These are phyloP conservation scores for Alternaria sp. DNA, from an alignment of 2,329 filamentous ascomycete genomes.

Conservation along the genomic window DNA sequence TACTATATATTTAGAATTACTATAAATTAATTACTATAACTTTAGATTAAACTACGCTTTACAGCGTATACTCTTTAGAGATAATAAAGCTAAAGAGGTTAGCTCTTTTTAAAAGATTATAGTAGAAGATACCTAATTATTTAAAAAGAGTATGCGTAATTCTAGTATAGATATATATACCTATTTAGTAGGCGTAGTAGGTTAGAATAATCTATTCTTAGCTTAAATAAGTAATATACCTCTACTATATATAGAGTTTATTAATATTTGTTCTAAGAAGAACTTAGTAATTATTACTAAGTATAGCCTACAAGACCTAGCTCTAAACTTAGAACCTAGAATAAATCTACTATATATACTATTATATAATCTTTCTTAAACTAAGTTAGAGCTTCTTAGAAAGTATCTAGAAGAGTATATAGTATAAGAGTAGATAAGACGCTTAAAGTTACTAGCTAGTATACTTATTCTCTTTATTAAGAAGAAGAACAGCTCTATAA, in stretches of 20 bases:
- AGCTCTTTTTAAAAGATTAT: not conserved
- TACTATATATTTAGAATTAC: not conserved
- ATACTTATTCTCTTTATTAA: not conserved
- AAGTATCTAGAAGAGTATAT: not conserved
- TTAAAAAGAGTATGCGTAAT: not conserved
- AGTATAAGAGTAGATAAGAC: not conserved
- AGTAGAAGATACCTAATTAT: not conserved
- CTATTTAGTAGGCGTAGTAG: not conserved
- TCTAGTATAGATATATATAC: not conserved
- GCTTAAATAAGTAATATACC: not conserved
- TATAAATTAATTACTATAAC: not conserved
- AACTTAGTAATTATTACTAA: not conserved
- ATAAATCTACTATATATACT: not conserved
- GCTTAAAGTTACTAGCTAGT: not conserved
- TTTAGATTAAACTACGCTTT: not conserved
- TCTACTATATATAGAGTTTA: not conserved
- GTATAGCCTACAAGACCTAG: not conserved
- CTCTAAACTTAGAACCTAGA: not conserved
- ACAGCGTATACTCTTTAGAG: not conserved
- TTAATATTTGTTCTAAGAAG: not conserved
- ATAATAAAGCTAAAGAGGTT: not conserved
- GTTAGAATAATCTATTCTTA: not conserved
- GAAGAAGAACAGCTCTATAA: not conserved
- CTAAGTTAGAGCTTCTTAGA: not conserved
- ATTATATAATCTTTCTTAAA: not conserved